Evolutionary conservation across 352 stramenopile species (phyloP), one percentile per base, ranked within the genome.

Genomic region (Phytophthora meadii): DNA sequence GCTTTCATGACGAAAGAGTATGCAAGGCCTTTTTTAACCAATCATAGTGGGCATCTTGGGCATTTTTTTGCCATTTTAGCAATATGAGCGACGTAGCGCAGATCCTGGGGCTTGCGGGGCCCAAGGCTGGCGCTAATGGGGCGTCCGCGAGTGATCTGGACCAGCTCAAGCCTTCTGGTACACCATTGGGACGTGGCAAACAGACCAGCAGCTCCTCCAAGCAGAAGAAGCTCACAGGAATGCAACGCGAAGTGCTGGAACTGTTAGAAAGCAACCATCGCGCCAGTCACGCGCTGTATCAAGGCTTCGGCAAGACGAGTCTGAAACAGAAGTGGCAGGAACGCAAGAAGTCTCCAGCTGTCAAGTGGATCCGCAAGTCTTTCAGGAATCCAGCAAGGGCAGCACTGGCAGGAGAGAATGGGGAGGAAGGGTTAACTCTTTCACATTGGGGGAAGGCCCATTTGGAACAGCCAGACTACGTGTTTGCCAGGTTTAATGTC

Each of bases 41-140:
- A 69, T 64, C 30, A 48, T 17, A 47, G 25, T 2, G 4, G 19
- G 19, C 19, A 19, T 19, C 19, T 19, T 19, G 1, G 19, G 19
- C 19, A 19, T 19, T 19, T 19, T 19, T 19, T 19, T 19, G 19
- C 19, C 19, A 19, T 22, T 42, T 54, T 54, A 40, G 30, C 15
- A 63, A 28, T 39, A 92, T 92, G 83, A 78, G 79, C 59, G 83
- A 92, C 71, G 79, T 92, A 2, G 80, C 83, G 54, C 81, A 92
- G 69, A 92, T 92, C 51, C 67, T 92, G 37, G 80, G 82, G 25
- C 64, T 89, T 24, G 68, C 70, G 36, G 67, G 70, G 50, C 25
- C 63, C 2, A 62, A 72, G 39, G 36, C 53, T 8, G 37, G 62
- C 54, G 19, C 48, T 25, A 75, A 65, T 72, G 70, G 69, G 34